phyloP scores from a whole-genome alignment of 371 early-diverging fungal species.

The Syncephalastrum sp. region DNA sequence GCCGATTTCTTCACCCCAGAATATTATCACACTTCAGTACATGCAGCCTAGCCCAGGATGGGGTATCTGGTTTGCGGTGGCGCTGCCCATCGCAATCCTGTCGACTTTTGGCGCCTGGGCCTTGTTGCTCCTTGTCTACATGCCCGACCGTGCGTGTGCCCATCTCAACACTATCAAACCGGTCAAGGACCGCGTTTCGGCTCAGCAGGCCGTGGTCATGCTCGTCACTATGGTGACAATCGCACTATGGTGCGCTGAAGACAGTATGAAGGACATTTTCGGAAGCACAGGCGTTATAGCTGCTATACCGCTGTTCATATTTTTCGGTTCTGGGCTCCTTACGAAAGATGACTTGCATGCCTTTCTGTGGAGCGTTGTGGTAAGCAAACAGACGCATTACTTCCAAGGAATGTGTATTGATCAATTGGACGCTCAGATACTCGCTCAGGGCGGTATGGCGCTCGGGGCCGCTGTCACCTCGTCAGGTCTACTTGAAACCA shows the following conservation, averaged over 20 bases:
- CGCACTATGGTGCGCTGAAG: constrained; percentile 86
- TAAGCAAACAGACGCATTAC: constrained; percentile 95
- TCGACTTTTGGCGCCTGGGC: constrained; percentile 79
- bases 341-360: constrained; percentile 95
- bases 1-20: constrained; percentile 94
- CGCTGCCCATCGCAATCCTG: constrained; percentile 69
- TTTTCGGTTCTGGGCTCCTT: constrained; percentile 87
- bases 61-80: constrained; percentile 79
- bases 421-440: constrained; percentile 69
- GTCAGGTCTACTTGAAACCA: constrained; percentile 60
- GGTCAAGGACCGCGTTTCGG: constrained; percentile 46
- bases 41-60: constrained; percentile 85
- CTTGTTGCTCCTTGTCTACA: constrained; percentile 65
- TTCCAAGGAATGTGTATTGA: constrained; percentile 86
- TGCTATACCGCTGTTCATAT: constrained; percentile 82
- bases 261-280: constrained; percentile 60
- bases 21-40: constrained; percentile 79
- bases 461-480: constrained; percentile 60
- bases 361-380: constrained; percentile 91
- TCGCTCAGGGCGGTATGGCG: constrained; percentile 95
- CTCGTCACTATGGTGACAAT: constrained; percentile 62
- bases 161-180: constrained; percentile 49
- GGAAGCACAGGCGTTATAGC: constrained; percentile 94
- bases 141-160: constrained; percentile 53
- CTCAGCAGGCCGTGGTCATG: constrained; percentile 57